Evolutionary conservation across 305 asterid genomes (phyloP).

Genomic region (Solanum aculeatissimum): DNA sequence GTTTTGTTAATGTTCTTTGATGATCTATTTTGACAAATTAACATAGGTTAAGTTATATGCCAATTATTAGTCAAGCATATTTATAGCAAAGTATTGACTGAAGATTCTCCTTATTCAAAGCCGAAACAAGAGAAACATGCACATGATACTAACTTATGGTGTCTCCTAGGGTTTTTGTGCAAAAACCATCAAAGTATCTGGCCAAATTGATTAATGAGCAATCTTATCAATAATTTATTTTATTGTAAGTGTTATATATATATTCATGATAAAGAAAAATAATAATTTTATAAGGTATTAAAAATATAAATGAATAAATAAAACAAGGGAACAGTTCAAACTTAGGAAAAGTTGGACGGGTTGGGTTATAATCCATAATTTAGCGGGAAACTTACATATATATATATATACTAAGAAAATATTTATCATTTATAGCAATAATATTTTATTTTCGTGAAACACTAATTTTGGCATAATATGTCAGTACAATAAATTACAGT

Average conservation of each 20-base stretch:
- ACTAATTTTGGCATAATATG: too few relatives aligned
- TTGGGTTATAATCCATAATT: not conserved
- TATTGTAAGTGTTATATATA: too few relatives aligned
- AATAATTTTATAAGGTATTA: not conserved
- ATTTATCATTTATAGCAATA: too few relatives aligned
- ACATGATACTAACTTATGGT: conserved; percentile 27
- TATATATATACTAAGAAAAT: too few relatives aligned
- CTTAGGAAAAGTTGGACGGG: not conserved
- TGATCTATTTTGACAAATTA: not conserved
- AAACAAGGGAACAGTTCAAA: not conserved
- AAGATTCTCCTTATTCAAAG: conserved; percentile 23
- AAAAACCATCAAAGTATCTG: too few relatives aligned
- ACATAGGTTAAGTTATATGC: not conserved
- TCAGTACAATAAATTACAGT: too few relatives aligned
- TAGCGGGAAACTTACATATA: too few relatives aligned
- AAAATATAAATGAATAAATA: not conserved
- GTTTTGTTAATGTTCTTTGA: not conserved
- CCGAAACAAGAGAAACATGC: conserved; percentile 39
- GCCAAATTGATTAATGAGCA: not conserved
- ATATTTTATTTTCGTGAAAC: too few relatives aligned
- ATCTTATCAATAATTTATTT: too few relatives aligned
- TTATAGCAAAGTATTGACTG: not conserved
- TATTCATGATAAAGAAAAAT: too few relatives aligned
- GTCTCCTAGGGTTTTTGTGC: not conserved
- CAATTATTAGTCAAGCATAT: not conserved